Conservation (phyloP, 2,329 filamentous ascomycete species). For the Penicillium decumbens region DNA sequence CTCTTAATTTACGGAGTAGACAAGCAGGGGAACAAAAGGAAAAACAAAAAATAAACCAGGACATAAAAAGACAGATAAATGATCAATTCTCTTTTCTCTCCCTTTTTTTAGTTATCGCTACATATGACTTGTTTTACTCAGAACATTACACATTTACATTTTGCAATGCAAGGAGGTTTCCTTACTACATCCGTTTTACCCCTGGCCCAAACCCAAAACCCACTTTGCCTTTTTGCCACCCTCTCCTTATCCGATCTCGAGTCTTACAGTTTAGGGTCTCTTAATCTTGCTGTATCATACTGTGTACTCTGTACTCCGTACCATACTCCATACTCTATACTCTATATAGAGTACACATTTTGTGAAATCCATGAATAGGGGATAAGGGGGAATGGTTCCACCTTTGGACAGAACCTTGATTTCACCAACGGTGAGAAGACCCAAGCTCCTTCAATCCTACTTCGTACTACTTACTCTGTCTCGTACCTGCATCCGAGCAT, state of each 20-base stretch:
- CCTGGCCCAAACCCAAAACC: conserved; percentile 20
- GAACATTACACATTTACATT: background rate
- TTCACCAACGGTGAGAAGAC: too few species aligned
- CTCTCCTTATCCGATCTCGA: background rate
- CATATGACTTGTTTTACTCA: background rate
- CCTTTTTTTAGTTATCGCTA: background rate
- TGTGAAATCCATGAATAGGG: background rate
- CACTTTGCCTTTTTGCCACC: conserved; percentile 2
- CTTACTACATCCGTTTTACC: conserved; percentile 13
- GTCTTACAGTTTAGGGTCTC: background rate
- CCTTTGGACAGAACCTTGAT: background rate
- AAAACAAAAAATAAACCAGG: background rate
- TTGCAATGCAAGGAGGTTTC: background rate
- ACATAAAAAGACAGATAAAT: background rate
- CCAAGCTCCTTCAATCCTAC: background rate
- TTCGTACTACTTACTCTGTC: background rate
- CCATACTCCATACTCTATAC: background rate
- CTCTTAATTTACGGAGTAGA: background rate
- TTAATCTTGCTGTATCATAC: background rate
- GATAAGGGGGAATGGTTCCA: background rate
- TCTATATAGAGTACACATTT: background rate
- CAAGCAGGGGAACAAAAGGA: too few species aligned
- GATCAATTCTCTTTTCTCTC: too few species aligned
- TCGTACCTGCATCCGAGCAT: conserved; percentile 22
- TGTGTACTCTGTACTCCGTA: background rate